phyloP scores from a whole-genome alignment of 306 rosid genomes.

The Nissolia schottii region DNA sequence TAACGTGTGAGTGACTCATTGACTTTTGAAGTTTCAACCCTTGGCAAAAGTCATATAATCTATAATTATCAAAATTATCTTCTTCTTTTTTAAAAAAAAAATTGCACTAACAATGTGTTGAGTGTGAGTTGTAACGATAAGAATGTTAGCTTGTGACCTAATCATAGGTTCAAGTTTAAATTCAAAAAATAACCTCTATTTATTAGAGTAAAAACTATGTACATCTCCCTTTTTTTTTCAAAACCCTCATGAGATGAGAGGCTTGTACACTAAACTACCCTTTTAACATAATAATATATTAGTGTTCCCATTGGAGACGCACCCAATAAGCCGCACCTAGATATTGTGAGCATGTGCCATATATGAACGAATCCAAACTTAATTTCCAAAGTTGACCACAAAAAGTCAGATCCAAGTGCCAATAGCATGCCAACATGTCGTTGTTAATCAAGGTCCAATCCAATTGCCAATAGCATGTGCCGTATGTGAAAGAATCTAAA shows the following conservation, averaged over 20 bases:
- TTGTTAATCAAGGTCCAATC: neutral
- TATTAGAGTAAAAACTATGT: too few species aligned
- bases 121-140: too few species aligned
- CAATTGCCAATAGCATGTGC: too few species aligned
- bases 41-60: neutral
- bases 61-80: neutral
- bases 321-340: neutral
- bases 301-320: neutral
- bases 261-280: too few species aligned
- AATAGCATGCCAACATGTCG: neutral
- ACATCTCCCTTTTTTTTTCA: too few species aligned
- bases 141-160: too few species aligned
- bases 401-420: conserved; percentile 4
- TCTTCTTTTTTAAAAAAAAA: too few species aligned
- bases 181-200: too few species aligned
- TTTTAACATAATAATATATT: neutral
- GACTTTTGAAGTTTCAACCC: neutral
- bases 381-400: neutral
- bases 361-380: neutral
- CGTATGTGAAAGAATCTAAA: too few species aligned
- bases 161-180: too few species aligned
- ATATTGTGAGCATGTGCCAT: neutral
- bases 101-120: neutral
- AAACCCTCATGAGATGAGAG: too few species aligned
- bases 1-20: neutral